These are phyloP conservation scores for Drechslerella stenobrocha DNA, from an alignment of 2,329 filamentous ascomycete genomes.

Conservation along the genomic window DNA sequence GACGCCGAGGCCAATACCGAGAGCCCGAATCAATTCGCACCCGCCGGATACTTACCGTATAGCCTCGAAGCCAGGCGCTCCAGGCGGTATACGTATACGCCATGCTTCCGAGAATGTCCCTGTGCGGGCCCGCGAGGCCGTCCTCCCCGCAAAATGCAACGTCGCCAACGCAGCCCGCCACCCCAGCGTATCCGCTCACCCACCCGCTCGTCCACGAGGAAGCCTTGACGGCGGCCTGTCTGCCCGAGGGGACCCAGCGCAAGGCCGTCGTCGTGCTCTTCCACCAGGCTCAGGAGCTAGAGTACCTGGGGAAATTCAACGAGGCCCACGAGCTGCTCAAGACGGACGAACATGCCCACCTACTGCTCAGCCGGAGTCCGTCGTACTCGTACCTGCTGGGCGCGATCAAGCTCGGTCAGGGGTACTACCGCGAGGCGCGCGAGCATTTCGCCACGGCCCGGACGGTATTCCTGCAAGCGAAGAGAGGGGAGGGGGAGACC, in stretches of 20 bases:
- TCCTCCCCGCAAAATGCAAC: slow-evolving; percentile 20
- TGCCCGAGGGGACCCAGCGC: neutral
- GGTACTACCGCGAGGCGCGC: slow-evolving; percentile 30
- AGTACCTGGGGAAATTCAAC: slow-evolving; percentile 34
- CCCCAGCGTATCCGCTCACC: neutral
- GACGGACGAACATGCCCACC: neutral
- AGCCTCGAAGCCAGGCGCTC: too few species aligned
- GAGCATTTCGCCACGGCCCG: slow-evolving; percentile 17
- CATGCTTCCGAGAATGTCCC: too few species aligned
- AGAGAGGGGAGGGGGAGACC: neutral
- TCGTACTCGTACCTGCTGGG: slow-evolving; percentile 32
- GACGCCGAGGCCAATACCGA: too few species aligned
- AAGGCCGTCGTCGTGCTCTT: slow-evolving; percentile 13
- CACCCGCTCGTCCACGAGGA: slow-evolving; percentile 36
- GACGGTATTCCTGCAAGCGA: slow-evolving; percentile 6
- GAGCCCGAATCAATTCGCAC: too few species aligned
- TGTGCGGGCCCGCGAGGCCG: neutral
- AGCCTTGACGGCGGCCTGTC: slow-evolving; percentile 10
- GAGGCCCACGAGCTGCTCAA: slow-evolving; percentile 26
- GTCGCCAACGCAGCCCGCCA: slow-evolving; percentile 29
- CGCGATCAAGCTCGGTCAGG: slow-evolving; percentile 31
- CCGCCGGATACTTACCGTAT: too few species aligned
- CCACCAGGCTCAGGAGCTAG: slow-evolving; percentile 12
- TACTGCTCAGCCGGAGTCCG: slow-evolving; percentile 9
- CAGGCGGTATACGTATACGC: too few species aligned